Evolutionary conservation across 1,139 yeast genomes (phyloP).

Genomic region (Pichia sp.): DNA sequence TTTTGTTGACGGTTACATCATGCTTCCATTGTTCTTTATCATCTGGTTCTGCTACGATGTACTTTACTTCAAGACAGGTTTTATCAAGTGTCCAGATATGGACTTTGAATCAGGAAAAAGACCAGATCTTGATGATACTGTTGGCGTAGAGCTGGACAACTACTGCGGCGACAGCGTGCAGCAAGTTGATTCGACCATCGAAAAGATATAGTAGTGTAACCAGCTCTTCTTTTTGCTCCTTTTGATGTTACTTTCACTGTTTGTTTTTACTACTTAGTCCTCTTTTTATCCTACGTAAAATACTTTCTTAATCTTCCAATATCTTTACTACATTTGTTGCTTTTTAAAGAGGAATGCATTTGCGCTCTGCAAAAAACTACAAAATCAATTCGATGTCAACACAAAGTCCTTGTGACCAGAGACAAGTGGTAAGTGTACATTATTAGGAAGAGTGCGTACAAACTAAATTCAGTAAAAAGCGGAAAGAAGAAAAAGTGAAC

Average conservation of each 20-base stretch:
- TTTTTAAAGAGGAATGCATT: too few species aligned
- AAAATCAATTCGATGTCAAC: too few species aligned
- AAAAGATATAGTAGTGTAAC: slow-evolving; percentile 1
- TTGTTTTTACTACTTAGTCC: too few species aligned
- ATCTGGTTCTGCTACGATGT: slow-evolving; percentile 39
- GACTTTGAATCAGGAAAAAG: slow-evolving; percentile 47
- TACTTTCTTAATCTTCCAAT: too few species aligned
- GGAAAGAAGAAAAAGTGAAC: too few species aligned
- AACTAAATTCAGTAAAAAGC: too few species aligned
- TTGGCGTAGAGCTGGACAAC: slow-evolving; percentile 22
- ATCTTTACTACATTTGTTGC: too few species aligned
- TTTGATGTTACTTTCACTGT: not conserved
- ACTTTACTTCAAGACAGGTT: slow-evolving; percentile 31
- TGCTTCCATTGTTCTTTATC: slow-evolving; percentile 54
- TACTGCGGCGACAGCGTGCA: slow-evolving; percentile 3
- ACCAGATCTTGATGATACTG: slow-evolving; percentile 30
- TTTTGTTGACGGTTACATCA: slow-evolving; percentile 63
- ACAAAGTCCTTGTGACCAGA: too few species aligned
- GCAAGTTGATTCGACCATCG: slow-evolving; percentile 4
- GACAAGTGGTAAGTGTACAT: too few species aligned
- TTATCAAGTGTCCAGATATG: slow-evolving; percentile 40
- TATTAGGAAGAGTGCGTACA: too few species aligned
- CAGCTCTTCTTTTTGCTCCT: not conserved
- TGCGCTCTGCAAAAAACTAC: too few species aligned
- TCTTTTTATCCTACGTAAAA: too few species aligned